A percentile compares a stretch with the other conserved stretches of the same genome.
Conservation (phyloP, 345 rosid species). For the Eucalyptus globulus region DNA sequence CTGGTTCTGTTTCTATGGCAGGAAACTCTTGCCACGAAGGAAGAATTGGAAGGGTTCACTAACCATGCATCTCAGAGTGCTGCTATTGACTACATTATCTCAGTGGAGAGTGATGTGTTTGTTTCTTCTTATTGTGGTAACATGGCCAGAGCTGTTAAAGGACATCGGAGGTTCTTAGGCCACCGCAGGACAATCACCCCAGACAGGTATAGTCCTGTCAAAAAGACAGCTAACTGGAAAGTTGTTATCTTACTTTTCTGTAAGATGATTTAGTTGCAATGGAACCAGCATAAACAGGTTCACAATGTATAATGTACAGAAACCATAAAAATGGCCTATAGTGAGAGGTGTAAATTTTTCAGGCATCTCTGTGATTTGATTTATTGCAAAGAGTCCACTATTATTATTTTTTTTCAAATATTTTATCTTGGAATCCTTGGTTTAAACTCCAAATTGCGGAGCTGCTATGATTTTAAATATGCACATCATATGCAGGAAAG, state of each 20-base stretch:
- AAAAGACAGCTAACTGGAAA: neutral
- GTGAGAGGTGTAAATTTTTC: neutral
- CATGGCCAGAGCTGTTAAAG: constrained; percentile 97
- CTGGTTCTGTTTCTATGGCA: too few species aligned
- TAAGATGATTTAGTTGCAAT: neutral
- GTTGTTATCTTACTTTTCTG: neutral
- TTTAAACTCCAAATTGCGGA: neutral
- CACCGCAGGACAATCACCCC: constrained; percentile 77
- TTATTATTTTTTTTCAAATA: neutral
- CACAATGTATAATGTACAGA: neutral
- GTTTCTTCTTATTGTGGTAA: constrained; percentile 22
- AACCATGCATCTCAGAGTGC: too few species aligned
- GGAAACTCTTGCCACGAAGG: too few species aligned
- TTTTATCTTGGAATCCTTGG: neutral
- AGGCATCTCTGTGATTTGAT: neutral
- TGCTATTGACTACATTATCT: too few species aligned
- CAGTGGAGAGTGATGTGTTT: too few species aligned
- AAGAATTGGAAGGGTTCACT: too few species aligned
- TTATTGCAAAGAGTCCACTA: neutral
- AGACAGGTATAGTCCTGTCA: constrained; percentile 38
- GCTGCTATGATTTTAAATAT: neutral
- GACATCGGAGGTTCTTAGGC: constrained; percentile 88
- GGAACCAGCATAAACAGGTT: neutral
- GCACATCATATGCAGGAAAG: constrained; percentile 35
- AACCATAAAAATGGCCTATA: neutral